phyloP scores from a whole-genome alignment of 306 rosid species.

The Oemleria cerasiformis region DNA sequence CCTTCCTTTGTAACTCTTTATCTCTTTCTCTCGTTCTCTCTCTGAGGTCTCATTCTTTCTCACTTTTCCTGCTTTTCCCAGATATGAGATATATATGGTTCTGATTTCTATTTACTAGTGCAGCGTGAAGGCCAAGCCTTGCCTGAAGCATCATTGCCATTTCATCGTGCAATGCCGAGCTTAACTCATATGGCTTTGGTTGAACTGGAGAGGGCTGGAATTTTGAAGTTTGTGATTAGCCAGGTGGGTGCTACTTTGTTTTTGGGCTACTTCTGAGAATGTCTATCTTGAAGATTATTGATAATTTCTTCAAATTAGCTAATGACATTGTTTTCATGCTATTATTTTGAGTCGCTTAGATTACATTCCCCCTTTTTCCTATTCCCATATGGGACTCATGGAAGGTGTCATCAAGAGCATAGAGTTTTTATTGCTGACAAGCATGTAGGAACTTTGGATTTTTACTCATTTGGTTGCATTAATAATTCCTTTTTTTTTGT shows the following conservation, averaged over 20 bases:
- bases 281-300: neutral
- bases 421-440: neutral
- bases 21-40: neutral
- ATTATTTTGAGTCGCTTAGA: neutral
- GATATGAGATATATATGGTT: neutral
- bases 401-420: neutral
- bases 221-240: constrained; percentile 85
- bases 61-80: neutral
- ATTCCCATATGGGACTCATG: neutral
- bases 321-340: constrained; percentile 6
- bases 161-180: constrained; percentile 95
- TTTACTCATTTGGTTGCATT: neutral
- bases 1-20: neutral
- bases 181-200: constrained; percentile 93
- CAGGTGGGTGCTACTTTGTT: constrained; percentile 47
- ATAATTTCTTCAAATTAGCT: neutral
- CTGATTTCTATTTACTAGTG: constrained; percentile 28
- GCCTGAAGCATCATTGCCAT: constrained; percentile 95
- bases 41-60: neutral
- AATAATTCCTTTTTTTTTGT: neutral
- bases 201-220: constrained; percentile 77
- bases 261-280: neutral
- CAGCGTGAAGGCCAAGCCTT: constrained; percentile 98
- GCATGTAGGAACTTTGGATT: neutral
- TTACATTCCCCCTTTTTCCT: neutral